Evolutionary conservation across 176 grass and related monocot species (phyloP), one percentile per base, ranked within the genome.

Genomic region (Thinopyrum elongatum): DNA sequence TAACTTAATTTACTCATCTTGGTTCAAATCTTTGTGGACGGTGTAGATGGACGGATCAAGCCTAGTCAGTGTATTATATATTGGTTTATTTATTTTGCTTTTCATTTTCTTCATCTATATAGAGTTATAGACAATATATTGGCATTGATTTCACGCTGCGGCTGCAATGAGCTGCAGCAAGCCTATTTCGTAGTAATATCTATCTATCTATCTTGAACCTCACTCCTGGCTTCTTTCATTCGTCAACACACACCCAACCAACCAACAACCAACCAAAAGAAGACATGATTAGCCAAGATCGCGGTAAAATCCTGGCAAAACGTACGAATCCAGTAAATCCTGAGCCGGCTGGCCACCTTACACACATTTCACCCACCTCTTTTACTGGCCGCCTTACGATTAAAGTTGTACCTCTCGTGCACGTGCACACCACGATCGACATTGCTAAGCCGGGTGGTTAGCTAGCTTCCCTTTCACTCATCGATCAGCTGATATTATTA

Each of bases 391-490:
- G 23, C 38, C 25, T 46, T 74, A 46, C n/a, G 21, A 58, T 58
- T 58, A 58, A 73, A 26, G 38, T 46, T 73, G 8, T 39, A 42
- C 23, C 5, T 26, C 70, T 14, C n/a, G 2, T 46, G 70, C 70
- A 74, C 70, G 39, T 74, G 70, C 23, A 47, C n/a, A 74, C 70
- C 25, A 46, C 39, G 38, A 44, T 42, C 22, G 22, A 58, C 55
- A 58, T 58, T 58, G 69, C 19, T 41, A 70, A 58, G 69, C 11
- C 7, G 44, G 70, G 41, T 46, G 25, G 70, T 74, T 74, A 74
- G 70, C 70, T 74, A 74, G 70, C 39, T 74, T 27, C 12, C 70
- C 38, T 74, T 73, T 73, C 38, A 73, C 70, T 73, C 70, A 39
- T 27, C 38, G 38, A 73, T 44, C 70, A 58, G 55, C 17, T 73